Evolutionary conservation across 306 rosid genomes (phyloP).

Genomic region (Glycine latifolia): DNA sequence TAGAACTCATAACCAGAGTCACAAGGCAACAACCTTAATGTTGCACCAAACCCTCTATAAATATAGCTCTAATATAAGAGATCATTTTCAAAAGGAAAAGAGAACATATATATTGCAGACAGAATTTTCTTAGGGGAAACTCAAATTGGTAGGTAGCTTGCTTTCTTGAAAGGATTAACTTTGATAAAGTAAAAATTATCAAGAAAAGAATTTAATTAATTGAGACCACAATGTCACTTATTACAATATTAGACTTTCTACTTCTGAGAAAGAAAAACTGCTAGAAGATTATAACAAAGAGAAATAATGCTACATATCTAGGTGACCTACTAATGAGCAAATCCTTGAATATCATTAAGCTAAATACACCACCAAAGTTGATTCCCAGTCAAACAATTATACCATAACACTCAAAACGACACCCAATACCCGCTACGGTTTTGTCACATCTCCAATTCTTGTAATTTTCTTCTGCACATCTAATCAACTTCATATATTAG

Average conservation of each 20-base stretch:
- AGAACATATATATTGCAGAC: background rate
- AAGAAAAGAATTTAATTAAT: background rate
- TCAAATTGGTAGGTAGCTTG: background rate
- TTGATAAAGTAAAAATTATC: background rate
- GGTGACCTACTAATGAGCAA: background rate
- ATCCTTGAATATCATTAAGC: conserved; percentile 1
- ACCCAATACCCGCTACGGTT: background rate
- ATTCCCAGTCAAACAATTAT: background rate
- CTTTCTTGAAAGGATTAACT: conserved; percentile 5
- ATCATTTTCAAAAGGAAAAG: background rate
- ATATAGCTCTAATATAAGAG: background rate
- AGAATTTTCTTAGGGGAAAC: background rate
- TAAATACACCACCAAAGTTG: conserved; percentile 9
- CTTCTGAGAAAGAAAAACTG: background rate
- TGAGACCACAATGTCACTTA: conserved; percentile 2
- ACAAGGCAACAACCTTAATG: background rate
- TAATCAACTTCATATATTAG: conserved; percentile 3
- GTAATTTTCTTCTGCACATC: background rate
- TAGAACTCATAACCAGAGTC: conserved; percentile 5
- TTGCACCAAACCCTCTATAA: background rate
- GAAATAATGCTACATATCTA: background rate
- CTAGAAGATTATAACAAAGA: background rate
- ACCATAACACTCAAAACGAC: background rate
- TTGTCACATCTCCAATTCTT: background rate
- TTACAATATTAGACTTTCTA: background rate